Percentiles rank a stretch among this genome's conserved stretches.
Conservation (phyloP, 768 basidiomycete species). For the Omphalotus guepiniiformis region DNA sequence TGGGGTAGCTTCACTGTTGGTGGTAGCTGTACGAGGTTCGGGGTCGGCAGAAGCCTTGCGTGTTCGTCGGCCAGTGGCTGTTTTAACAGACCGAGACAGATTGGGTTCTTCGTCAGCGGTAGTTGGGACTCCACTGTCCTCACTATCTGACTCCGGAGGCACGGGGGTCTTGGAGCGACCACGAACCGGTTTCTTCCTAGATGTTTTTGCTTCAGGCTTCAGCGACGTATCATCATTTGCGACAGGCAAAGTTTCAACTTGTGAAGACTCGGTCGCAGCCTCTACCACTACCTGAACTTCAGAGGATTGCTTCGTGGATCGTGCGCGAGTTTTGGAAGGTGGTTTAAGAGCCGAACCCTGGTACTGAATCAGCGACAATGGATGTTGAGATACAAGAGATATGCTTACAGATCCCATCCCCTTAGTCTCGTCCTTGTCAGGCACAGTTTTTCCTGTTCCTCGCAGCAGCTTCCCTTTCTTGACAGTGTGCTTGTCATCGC, state of each 20-base stretch:
- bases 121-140: too few species aligned
- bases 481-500: background rate
- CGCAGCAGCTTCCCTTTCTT: slow-evolving; percentile 1
- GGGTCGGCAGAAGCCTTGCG: slow-evolving; percentile 9
- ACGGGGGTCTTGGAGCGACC: background rate
- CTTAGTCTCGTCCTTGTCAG: background rate
- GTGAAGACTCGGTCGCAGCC: background rate
- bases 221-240: background rate
- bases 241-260: background rate
- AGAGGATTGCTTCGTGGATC: background rate
- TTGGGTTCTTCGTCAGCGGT: background rate
- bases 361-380: background rate
- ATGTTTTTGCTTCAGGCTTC: background rate
- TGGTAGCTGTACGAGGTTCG: background rate
- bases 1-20: background rate
- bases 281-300: background rate
- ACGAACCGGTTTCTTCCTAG: background rate
- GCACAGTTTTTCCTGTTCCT: background rate
- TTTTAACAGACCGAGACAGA: background rate
- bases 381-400: background rate
- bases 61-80: background rate
- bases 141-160: background rate
- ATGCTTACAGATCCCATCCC: background rate
- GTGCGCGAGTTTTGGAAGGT: background rate
- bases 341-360: slow-evolving; percentile 1